phyloP scores from a whole-genome alignment of 2,329 filamentous ascomycete genomes.

The Sclerotinia borealis region DNA sequence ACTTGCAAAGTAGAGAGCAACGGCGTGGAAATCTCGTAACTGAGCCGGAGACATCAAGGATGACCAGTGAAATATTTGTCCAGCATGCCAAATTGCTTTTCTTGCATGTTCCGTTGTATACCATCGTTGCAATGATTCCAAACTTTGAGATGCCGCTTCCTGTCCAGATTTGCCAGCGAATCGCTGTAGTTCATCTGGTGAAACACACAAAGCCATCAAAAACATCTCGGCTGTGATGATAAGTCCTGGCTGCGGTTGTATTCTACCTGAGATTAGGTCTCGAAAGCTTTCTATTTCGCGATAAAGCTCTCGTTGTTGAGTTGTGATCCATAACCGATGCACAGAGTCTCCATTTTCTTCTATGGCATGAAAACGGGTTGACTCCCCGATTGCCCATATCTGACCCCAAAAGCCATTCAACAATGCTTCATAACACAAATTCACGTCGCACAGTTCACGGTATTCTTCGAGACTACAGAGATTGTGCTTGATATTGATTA shows the following conservation, averaged over 20 bases:
- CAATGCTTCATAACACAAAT: slow-evolving; percentile 2
- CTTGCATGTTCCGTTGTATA: slow-evolving; percentile 44
- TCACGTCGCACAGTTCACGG: too few relatives aligned
- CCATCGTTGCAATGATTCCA: slow-evolving; percentile 11
- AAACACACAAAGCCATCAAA: slow-evolving; percentile 17
- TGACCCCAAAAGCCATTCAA: slow-evolving; percentile 18
- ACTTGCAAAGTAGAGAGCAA: slow-evolving; percentile 62
- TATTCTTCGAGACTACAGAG: too few relatives aligned
- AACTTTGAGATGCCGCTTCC: slow-evolving; percentile 14
- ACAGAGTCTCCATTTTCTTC: slow-evolving; percentile 6
- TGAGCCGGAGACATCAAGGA: slow-evolving; percentile 44
- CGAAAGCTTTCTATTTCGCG: slow-evolving; percentile 3
- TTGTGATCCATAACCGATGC: slow-evolving; percentile 15
- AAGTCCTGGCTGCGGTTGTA: not conserved
- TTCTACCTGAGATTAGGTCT: not conserved
- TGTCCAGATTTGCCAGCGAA: slow-evolving; percentile 21
- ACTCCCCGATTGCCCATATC: slow-evolving; percentile 14
- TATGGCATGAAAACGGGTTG: slow-evolving; percentile 6
- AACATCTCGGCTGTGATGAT: slow-evolving; percentile 14
- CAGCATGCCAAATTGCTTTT: slow-evolving; percentile 20
- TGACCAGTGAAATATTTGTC: slow-evolving; percentile 18
- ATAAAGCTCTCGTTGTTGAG: slow-evolving; percentile 14
- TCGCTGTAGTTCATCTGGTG: slow-evolving; percentile 16
- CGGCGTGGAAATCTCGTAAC: slow-evolving; percentile 60
- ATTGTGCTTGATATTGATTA: too few relatives aligned